Evolutionary conservation across 768 basidiomycete genomes (phyloP), one percentile per base, ranked within the genome.

Genomic region (Piloderma croceum): DNA sequence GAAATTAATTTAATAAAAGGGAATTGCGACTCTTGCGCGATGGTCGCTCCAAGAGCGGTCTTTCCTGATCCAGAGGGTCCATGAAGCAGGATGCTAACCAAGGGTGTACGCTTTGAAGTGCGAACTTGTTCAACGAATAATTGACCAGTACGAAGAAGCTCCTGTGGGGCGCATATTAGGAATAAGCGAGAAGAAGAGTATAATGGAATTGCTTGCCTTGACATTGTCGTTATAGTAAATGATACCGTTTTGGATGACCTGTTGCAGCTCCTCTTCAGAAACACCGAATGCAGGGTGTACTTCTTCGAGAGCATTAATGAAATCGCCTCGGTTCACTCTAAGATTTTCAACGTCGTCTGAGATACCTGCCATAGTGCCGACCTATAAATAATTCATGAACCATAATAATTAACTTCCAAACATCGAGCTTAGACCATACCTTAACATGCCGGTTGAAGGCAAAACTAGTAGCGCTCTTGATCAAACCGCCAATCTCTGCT

Each of bases 1-100:
- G 92, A 89, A 43, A 98, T 80, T 27, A 99, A 74, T 61, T 99
- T 98, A 70, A 99, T 94, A 70, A 99, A 99, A 0, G 96, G 96
- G 63, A 83, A 99, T 48, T 83, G 71, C n/a, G 94, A 97, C 19
- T 77, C 76, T 64, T 90, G 83, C 2, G 94, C 96, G 41, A 98
- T 94, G 4, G 88, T 86, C 5, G 91, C 94, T 2, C 87, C 94
- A 33, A 98, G 65, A 0, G 94, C 94, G 0, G 94, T 93, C 68
- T 98, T 98, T 13, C 96, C 96, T 7, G 90, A 79, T 3, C 90
- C 89, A 15, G 93, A 76, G 1, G 87, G 82, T 4, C 94, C 96
- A 51, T 93, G 86, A 33, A 98, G 69, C 10, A 98, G 73, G 5
- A 93, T 74, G 47, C 83, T 89, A 55, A 98, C 96, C 33, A 93